Conservation (phyloP, 2,329 filamentous ascomycete genomes). For the Fusarium continuum region DNA sequence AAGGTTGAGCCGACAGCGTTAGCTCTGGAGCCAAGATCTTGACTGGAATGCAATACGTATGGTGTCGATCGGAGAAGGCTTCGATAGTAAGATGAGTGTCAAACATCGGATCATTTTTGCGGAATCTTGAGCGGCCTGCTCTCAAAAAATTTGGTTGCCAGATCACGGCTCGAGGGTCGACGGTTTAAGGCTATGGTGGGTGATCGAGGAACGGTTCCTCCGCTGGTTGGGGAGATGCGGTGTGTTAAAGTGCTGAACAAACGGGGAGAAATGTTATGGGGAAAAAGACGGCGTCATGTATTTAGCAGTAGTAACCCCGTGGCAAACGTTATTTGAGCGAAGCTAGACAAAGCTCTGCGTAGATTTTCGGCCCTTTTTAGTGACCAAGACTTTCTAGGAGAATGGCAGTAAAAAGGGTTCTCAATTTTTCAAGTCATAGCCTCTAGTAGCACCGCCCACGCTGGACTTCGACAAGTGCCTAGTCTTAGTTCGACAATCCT, state of each 20-base stretch:
- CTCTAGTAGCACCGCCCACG: neutral
- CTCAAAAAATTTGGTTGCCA: neutral
- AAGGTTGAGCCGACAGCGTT: neutral
- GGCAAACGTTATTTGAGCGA: neutral
- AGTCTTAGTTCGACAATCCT: neutral
- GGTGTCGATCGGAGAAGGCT: neutral
- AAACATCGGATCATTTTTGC: neutral
- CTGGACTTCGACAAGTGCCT: neutral
- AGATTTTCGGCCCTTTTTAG: neutral
- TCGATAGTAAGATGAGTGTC: neutral
- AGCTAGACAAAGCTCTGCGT: neutral
- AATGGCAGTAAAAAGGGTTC: neutral
- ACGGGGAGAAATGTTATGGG: neutral
- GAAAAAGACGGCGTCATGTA: neutral
- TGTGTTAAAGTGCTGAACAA: neutral
- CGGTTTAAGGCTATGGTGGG: neutral
- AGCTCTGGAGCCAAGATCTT: neutral
- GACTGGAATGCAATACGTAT: slow-evolving; percentile 11
- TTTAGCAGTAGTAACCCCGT: neutral
- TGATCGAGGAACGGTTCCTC: neutral
- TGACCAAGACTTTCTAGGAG: neutral
- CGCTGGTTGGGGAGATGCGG: neutral
- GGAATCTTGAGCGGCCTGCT: neutral
- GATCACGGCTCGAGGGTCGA: neutral
- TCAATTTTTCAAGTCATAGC: neutral